Percentiles rank a stretch among this genome's conserved stretches.
These are phyloP conservation scores for Colletotrichum shisoi DNA, from an alignment of 2,329 filamentous ascomycete genomes.

Conservation along the genomic window DNA sequence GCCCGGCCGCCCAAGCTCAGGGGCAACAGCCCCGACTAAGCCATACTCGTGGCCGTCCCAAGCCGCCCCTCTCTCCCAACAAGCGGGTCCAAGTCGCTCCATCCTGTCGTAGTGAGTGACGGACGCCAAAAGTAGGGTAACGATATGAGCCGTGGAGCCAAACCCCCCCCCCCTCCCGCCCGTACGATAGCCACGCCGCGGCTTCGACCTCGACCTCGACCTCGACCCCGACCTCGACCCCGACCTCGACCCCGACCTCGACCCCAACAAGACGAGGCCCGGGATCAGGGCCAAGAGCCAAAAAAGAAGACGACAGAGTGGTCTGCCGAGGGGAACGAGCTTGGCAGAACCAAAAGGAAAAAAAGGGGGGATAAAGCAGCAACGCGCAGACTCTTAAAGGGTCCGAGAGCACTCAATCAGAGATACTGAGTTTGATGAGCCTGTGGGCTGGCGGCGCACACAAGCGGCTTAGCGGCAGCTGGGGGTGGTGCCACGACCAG, in stretches of 20 bases:
- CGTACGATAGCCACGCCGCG: background rate
- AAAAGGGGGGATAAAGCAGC: background rate
- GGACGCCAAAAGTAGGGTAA: background rate
- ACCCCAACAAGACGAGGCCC: background rate
- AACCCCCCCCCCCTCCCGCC: background rate
- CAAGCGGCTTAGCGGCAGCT: constrained; percentile 33
- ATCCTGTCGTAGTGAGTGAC: constrained; percentile 5
- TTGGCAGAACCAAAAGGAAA: constrained; percentile 5
- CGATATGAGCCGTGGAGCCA: background rate
- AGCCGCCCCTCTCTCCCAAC: constrained; percentile 15
- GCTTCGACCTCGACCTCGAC: background rate
- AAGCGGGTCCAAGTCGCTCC: constrained; percentile 14
- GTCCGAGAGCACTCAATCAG: constrained; percentile 31
- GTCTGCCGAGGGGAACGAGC: background rate
- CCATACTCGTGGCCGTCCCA: constrained; percentile 8
- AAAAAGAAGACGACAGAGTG: background rate
- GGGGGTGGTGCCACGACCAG: constrained; percentile 27
- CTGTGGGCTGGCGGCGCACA: constrained; percentile 28
- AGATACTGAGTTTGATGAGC: constrained; percentile 34
- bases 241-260: background rate
- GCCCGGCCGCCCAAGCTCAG: background rate
- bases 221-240: background rate
- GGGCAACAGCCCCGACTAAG: constrained; percentile 4
- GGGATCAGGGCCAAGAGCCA: constrained; percentile 4
- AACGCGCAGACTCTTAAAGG: constrained; percentile 14